phyloP scores from a whole-genome alignment of 805 yeast species.

The Sugiyamaella valdiviana region DNA sequence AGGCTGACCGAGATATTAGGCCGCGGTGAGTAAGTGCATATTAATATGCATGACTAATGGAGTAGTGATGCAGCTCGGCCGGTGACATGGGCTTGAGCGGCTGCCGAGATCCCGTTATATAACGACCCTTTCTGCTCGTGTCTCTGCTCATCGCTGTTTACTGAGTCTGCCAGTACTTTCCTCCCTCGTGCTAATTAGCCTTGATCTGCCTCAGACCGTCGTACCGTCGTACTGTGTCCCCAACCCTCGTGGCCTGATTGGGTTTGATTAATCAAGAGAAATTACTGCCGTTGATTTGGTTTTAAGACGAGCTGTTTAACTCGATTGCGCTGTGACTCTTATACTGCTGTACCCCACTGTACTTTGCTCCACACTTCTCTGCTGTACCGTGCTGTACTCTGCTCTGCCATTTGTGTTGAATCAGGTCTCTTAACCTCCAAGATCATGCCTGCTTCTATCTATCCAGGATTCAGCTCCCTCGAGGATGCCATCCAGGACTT shows the following conservation, averaged over 20 bases:
- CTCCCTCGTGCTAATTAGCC: not conserved
- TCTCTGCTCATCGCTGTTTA: too few species aligned
- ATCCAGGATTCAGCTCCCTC: slow-evolving; percentile 34
- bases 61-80: not conserved
- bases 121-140: too few species aligned
- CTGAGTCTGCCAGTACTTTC: too few species aligned
- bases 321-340: too few species aligned
- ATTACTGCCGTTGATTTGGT: not conserved
- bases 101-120: not conserved
- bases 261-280: not conserved
- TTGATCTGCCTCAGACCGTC: not conserved
- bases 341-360: too few species aligned
- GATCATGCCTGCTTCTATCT: not conserved
- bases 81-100: not conserved
- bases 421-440: too few species aligned
- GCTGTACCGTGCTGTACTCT: too few species aligned
- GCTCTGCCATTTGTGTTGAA: too few species aligned
- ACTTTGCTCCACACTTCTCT: too few species aligned
- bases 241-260: not conserved
- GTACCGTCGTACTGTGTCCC: not conserved
- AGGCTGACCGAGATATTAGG: slow-evolving; percentile 47
- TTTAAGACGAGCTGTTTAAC: too few species aligned
- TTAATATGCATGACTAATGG: slow-evolving; percentile 5
- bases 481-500: slow-evolving; percentile 69
- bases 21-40: slow-evolving; percentile 7